Base-by-base conservation (phyloP, 2,329 filamentous ascomycete species). In the Botryotinia convoluta region DNA sequence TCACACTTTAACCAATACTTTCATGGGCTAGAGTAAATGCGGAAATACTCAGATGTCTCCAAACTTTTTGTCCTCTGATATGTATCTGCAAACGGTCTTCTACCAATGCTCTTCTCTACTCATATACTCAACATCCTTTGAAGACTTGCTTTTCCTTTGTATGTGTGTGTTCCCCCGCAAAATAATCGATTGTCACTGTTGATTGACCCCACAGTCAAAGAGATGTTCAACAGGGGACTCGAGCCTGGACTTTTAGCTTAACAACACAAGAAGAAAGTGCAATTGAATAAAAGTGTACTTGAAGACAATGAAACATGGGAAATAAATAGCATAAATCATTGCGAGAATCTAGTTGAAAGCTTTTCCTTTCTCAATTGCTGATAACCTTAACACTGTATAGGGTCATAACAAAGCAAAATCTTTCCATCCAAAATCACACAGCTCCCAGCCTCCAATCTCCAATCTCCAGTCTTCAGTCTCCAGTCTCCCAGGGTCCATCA, bases 201-300 rank as follows among this genome's bases (percentile, higher is more conserved):
- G 12, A 12, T 26, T 35, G 32, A 68, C 64, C 64, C 64, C 64
- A 68, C 64, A 68, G 37, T n/a, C 45, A 68, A 54, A 68, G 64
- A 68, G 64, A 68, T 54, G 64, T 54, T 54, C 64, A 32, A 68
- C 64, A 68, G 32, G 64, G 64, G 64, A 64, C 61, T 64, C 61
- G 61, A 64, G 39, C 61, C 61, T 45, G 42, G 72, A 42, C n/a
- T 64, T 71, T 65, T 35, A 35, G 26, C 42, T 32, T 64, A 5
- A 44, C 39, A 26, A 29, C 29, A 37, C n/a, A 65, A 7, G 51
- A 32, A 57, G 65, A 69, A 69, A 42, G 65, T 42, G 51, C 35
- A 35, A 44, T 32, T 20, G 18, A 44, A 67, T 51, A 59, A 69
- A 69, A n/a, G 45, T 18, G 20, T 67, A 48, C 39, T 37, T 14